Conservation (phyloP, 1,284 basidiomycete genomes). For the Cutaneotrichosporon spelunceum region DNA sequence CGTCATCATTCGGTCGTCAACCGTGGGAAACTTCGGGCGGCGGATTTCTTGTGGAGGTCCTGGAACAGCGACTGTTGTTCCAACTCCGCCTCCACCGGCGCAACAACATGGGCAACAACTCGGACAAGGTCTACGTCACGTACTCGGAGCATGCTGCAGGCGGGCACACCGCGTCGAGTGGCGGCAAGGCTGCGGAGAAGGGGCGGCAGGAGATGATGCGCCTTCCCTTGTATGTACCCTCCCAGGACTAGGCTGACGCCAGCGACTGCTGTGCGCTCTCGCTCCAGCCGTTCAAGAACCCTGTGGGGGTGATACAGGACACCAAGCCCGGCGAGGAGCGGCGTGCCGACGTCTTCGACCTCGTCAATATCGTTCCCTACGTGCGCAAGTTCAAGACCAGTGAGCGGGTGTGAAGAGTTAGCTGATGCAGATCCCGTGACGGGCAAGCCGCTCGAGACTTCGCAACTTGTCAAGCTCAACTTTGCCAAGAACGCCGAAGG, state of each 20-base stretch:
- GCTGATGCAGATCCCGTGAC: slow-evolving; percentile 70
- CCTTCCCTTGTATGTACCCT: slow-evolving; percentile 48
- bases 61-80: not conserved
- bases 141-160: slow-evolving; percentile 51
- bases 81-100: not conserved
- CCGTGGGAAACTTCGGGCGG: not conserved
- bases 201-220: slow-evolving; percentile 47
- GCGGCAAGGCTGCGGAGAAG: slow-evolving; percentile 42
- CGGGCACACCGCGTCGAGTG: slow-evolving; percentile 44
- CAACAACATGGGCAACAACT: slow-evolving; percentile 48
- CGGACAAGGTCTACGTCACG: slow-evolving; percentile 52
- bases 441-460: slow-evolving; percentile 70
- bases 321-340: slow-evolving; percentile 42
- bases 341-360: slow-evolving; percentile 62
- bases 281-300: slow-evolving; percentile 83
- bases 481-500: slow-evolving; percentile 70
- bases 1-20: not conserved
- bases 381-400: slow-evolving; percentile 65
- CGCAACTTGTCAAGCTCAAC: slow-evolving; percentile 81
- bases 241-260: slow-evolving; percentile 4
- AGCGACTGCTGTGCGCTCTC: slow-evolving; percentile 86
- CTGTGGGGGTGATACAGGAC: slow-evolving; percentile 68
- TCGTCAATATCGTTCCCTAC: slow-evolving; percentile 88
- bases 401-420: slow-evolving; percentile 50
- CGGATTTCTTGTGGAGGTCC: not conserved